Base-by-base conservation (phyloP, 176 grass and related monocot species). In the Zoysia pacifica region DNA sequence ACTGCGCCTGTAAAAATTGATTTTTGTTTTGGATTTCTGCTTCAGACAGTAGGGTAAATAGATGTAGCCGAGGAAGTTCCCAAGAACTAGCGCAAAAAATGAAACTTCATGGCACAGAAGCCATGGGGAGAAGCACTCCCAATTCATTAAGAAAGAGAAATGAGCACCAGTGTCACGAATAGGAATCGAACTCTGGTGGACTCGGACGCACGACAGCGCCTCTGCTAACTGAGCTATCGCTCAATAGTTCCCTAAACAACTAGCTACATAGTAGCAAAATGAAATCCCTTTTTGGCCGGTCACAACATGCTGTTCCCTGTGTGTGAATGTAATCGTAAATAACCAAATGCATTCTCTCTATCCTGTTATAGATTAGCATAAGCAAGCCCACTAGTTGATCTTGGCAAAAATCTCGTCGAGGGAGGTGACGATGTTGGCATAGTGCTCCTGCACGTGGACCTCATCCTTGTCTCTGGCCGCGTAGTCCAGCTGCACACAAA, bases 391-490 rank as follows among this genome's bases (percentile, higher is more conserved):
- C 61, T 80, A 69, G 71, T 42, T 85, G 83, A 97, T 90, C 64
- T 84, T 92, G 6, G 83, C 62, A 74, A 92, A 92, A 67, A 97
- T 87, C 74, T 91, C 73, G 13, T 89, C 75, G 9, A 97, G 62
- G 41, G 83, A 74, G 20, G 72, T 9, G 43, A 90, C 65, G n/a
- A 94, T 97, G 82, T 87, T 90, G 70, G 69, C 37, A 43, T 87
- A 92, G 77, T 79, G 86, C 48, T 97, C 80, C 73, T 89, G 81
- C 18, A 87, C 77, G 51, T 80, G 63, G 48, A n/a, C 52, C 48
- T 75, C 55, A 77, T 94, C 85, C 80, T 87, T 73, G 79, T 94
- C 91, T 71, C 80, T 83, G 72, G 85, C 80, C 14, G 89, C 94
- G 48, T 94, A 81, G 50, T 92, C 90, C 70, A 94, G 72, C 89